Base-by-base conservation (phyloP, 768 basidiomycete species). In the Boletus huronensis region DNA sequence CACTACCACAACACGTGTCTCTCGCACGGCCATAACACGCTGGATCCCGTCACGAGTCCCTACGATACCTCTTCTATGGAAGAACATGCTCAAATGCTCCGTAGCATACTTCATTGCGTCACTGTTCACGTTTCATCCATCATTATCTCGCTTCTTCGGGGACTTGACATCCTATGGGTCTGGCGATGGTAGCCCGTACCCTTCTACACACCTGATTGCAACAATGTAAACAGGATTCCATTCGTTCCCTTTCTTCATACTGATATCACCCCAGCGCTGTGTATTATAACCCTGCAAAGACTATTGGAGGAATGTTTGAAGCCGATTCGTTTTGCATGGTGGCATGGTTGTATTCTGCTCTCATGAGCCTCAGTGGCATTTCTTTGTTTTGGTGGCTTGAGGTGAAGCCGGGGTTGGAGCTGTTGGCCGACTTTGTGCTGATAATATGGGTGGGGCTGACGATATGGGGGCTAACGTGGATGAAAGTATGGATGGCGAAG, bases 281-380 rank as follows among this genome's bases (percentile, higher is more conserved):
- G 0, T 94, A 98, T 70, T 98, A 84, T 70, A 93, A 95, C 62
- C 96, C 96, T 5, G 94, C 94, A 26, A 94, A 96, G 65, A 94
- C 93, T 0, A 75, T 89, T 5, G 97, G 96, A 5, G 88, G 81
- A 0, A 98, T 98, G 94, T 70, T 96, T 39, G 92, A 98, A 66
- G 92, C 95, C 10, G 85, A 93, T 62, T 73, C 88, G 6, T 94
- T 81, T 69, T 97, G 90, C 65, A 60, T 88, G 32, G 72, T 83
- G 61, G 84, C 86, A 1, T 74, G 91, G 40, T 45, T 87, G 0
- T 89, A 88, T 58, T 80, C 93, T 4, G 78, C 87, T 0, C 72
- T 87, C 54, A 80, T 94, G 31, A 91, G 85, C 52, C 72, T 93
- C 13, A 73, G 82, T 8, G 88, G 89, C 32, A 88, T 95, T 80